These are phyloP conservation scores for Salix viminalis DNA, from an alignment of 345 rosid species.

Conservation along the genomic window DNA sequence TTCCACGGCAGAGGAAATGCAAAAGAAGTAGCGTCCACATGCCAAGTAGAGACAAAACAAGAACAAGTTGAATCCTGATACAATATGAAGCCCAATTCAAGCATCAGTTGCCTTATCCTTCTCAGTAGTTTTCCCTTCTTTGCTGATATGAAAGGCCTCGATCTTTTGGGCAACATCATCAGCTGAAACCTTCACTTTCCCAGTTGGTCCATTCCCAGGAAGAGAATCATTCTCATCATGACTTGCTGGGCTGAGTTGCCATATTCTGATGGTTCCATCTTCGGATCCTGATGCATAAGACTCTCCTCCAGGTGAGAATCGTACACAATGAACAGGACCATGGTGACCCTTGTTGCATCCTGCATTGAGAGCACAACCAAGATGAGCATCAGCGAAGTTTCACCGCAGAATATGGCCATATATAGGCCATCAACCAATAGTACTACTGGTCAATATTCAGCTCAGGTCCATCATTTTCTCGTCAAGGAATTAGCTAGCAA, in stretches of 20 bases:
- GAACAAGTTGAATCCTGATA: background rate
- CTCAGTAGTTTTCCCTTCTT: slow-evolving; percentile 16
- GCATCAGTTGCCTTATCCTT: slow-evolving; percentile 7
- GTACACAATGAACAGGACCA: slow-evolving; percentile 91
- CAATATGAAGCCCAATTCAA: background rate
- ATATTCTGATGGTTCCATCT: slow-evolving; percentile 80
- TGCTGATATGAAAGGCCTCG: slow-evolving; percentile 20
- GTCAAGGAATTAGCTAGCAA: background rate
- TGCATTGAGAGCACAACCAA: slow-evolving; percentile 21
- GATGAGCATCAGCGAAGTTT: background rate
- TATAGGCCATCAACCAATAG: background rate
- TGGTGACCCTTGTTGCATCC: slow-evolving; percentile 99
- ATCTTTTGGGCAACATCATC: slow-evolving; percentile 26
- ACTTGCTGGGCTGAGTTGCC: slow-evolving; percentile 42
- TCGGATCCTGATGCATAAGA: slow-evolving; percentile 96
- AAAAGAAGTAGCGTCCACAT: background rate
- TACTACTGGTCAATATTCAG: background rate
- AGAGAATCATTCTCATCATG: slow-evolving; percentile 17
- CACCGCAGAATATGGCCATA: background rate
- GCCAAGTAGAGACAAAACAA: slow-evolving; percentile 1
- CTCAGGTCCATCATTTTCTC: background rate
- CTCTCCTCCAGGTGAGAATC: slow-evolving; percentile 92
- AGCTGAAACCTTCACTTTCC: slow-evolving; percentile 15
- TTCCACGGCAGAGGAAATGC: background rate
- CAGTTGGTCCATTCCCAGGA: slow-evolving; percentile 13